Evolutionary conservation across 2,329 filamentous ascomycete species (phyloP), one percentile per base, ranked within the genome.

Genomic region (Diaporthe citri): DNA sequence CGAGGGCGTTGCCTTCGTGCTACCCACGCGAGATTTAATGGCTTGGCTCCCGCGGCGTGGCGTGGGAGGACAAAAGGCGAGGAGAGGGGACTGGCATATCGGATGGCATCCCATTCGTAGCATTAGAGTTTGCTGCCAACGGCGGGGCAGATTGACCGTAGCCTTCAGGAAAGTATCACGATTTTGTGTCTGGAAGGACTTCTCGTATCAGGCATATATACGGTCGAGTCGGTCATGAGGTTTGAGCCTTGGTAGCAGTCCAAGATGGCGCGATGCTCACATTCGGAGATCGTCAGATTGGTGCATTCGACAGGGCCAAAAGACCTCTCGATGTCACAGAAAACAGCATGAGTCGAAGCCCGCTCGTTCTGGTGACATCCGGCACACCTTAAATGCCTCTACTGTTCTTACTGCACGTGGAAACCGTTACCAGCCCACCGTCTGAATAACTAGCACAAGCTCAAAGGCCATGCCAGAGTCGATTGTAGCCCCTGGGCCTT

Each of bases 1-100:
- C 36, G 57, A 72, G n/a, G 25, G 31, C 43, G 57, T 51, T 62
- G 15, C 17, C 46, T 64, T 64, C 46, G 57, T 72, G 41, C 57
- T 55, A 69, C 64, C 34, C 64, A 41, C 48, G 48, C 64, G 64
- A 69, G 31, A 39, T 39, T 52, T 20, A 28, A 46, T 43, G 39
- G 34, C 46, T 67, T 28, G 31, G 64, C 64, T 67, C 46, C 64
- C 64, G 46, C 13, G 46, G 64, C n/a, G 46, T 67, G 64, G 64
- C 46, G 31, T 39, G n/a, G 22, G 46, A 17, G 31, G 48, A 55
- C 46, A 17, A 41, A 41, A 69, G 34, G 34, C 13, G 48, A 55
- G 7, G 48, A 43, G 34, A 39, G n/a, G 46, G n/a, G 48, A 8
- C 48, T 52, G 34, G 34, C 36, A 28, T 25, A 15, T 17, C 39